These are phyloP conservation scores for Cutaneotrichosporon mucoides DNA, from an alignment of 1,284 basidiomycete species.

Conservation along the genomic window DNA sequence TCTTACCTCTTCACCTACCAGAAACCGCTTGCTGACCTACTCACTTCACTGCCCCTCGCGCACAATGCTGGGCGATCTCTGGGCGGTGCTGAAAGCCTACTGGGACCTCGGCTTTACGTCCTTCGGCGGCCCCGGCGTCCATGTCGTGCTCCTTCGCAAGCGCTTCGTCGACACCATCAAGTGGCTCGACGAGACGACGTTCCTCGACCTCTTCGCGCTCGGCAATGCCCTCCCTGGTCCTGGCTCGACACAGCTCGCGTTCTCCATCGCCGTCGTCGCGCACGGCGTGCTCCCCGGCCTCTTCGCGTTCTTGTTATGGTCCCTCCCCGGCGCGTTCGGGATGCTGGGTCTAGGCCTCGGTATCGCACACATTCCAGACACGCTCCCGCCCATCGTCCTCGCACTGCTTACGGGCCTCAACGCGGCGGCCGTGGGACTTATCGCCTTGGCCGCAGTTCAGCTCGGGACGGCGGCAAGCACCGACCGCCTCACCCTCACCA, in stretches of 20 bases:
- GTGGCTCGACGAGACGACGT: slow-evolving; percentile 35
- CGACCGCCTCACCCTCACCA: slow-evolving; percentile 52
- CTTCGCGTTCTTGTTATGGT: slow-evolving; percentile 48
- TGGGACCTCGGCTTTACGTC: slow-evolving; percentile 33
- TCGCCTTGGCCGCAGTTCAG: slow-evolving; percentile 57
- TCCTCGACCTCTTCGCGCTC: slow-evolving; percentile 50
- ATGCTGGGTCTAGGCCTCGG: slow-evolving; percentile 57
- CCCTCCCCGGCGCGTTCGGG: slow-evolving; percentile 54
- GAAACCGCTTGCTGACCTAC: neutral
- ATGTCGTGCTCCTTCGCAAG: slow-evolving; percentile 33
- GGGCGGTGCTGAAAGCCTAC: slow-evolving; percentile 17
- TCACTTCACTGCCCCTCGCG: neutral
- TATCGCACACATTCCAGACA: slow-evolving; percentile 52
- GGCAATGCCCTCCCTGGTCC: slow-evolving; percentile 53
- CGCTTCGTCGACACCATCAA: slow-evolving; percentile 30
- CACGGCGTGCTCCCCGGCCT: slow-evolving; percentile 46
- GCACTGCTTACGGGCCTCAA: slow-evolving; percentile 59
- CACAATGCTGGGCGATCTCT: neutral
- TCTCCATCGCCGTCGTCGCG: slow-evolving; percentile 45
- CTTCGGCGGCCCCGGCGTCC: slow-evolving; percentile 36
- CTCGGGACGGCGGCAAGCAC: slow-evolving; percentile 55
- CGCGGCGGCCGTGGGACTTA: slow-evolving; percentile 58
- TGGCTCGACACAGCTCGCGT: slow-evolving; percentile 50
- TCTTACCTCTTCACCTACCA: too few species aligned
- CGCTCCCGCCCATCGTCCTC: slow-evolving; percentile 55